Conservation (phyloP, 441 rosid species). For the Capsella rubella region DNA sequence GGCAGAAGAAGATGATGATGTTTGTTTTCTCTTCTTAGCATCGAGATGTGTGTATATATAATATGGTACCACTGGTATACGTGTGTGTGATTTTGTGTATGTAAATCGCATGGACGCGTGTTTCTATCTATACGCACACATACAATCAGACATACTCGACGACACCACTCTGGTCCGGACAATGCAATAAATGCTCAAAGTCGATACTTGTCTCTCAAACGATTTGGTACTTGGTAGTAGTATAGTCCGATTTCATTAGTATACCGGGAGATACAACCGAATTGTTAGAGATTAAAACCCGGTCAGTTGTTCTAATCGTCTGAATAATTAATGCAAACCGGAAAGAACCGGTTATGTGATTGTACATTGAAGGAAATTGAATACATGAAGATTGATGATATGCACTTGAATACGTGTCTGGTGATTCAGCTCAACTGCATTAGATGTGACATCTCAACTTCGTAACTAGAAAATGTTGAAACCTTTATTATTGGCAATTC, state of each 20-base stretch:
- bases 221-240: slow-evolving; percentile 7
- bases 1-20: slow-evolving; percentile 16
- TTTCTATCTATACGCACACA: slow-evolving; percentile 28
- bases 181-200: slow-evolving; percentile 32
- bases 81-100: slow-evolving; percentile 6
- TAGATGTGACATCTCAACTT: slow-evolving; percentile 45
- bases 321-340: slow-evolving; percentile 25
- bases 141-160: slow-evolving; percentile 23
- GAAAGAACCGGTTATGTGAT: slow-evolving; percentile 27
- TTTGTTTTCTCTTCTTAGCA: not conserved
- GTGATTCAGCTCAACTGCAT: slow-evolving; percentile 39
- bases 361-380: slow-evolving; percentile 25
- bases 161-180: slow-evolving; percentile 18
- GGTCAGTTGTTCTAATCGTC: slow-evolving; percentile 2
- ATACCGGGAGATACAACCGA: slow-evolving; percentile 10
- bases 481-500: slow-evolving; percentile 18
- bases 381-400: not conserved
- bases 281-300: not conserved
- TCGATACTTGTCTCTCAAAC: not conserved
- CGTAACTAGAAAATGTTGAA: slow-evolving; percentile 36
- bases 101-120: slow-evolving; percentile 15
- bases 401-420: slow-evolving; percentile 34
- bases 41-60: slow-evolving; percentile 39
- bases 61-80: not conserved
- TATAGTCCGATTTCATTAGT: slow-evolving; percentile 24